These are phyloP conservation scores for Trichoderma virens DNA, from an alignment of 495 filamentous ascomycete genomes.

Conservation along the genomic window DNA sequence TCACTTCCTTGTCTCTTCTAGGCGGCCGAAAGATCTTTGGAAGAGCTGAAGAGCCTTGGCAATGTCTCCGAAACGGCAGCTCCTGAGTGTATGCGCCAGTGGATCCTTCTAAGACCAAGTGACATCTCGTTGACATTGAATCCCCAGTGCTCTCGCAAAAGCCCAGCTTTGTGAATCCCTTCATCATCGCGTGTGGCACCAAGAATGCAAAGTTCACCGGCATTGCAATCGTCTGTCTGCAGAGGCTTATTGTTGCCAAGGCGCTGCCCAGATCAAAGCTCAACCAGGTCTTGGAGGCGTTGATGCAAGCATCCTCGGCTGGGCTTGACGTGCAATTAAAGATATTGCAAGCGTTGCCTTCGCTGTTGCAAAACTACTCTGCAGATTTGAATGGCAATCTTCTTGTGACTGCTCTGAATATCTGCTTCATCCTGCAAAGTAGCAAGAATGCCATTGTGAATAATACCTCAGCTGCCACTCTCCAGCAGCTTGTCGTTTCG, in stretches of 20 bases:
- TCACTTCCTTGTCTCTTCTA: slow-evolving; percentile 27
- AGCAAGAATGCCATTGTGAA: slow-evolving; percentile 89
- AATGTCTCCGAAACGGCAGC: slow-evolving; percentile 4
- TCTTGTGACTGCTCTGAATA: slow-evolving; percentile 71
- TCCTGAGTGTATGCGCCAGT: slow-evolving; percentile 6
- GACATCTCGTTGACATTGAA: slow-evolving; percentile 18
- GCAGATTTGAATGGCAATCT: slow-evolving; percentile 72
- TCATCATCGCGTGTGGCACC: slow-evolving; percentile 83
- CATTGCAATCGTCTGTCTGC: slow-evolving; percentile 79
- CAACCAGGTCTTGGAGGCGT: slow-evolving; percentile 75
- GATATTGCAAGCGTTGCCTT: slow-evolving; percentile 89
- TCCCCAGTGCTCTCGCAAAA: slow-evolving; percentile 69
- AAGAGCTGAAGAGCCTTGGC: slow-evolving; percentile 72
- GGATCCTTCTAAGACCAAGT: slow-evolving; percentile 11
- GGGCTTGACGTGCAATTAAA: slow-evolving; percentile 92
- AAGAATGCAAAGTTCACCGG: slow-evolving; percentile 82
- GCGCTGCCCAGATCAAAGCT: slow-evolving; percentile 66
- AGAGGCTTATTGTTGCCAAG: slow-evolving; percentile 73
- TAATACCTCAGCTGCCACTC: slow-evolving; percentile 86
- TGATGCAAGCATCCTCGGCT: slow-evolving; percentile 66
- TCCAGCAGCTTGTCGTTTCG: slow-evolving; percentile 87
- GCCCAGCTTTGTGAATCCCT: slow-evolving; percentile 80
- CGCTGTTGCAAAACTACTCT: slow-evolving; percentile 84
- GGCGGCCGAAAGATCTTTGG: slow-evolving; percentile 91
- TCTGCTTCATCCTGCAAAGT: slow-evolving; percentile 82